Conservation (phyloP, 2,329 filamentous ascomycete genomes). For the Sporothrix euskadiensis region DNA sequence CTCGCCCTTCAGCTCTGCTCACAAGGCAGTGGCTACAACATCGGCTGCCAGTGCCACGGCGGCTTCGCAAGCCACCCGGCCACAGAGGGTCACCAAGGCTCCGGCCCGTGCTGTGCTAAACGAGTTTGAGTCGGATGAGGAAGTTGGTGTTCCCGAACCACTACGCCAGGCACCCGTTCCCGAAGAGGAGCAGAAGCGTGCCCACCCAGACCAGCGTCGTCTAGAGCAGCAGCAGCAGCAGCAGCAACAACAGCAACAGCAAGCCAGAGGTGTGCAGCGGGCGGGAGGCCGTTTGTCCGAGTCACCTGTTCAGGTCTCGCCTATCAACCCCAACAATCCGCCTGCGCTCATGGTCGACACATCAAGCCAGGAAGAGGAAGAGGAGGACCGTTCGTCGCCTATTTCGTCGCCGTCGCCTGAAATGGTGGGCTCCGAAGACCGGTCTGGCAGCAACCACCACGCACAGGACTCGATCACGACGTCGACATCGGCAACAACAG, state of each 20-base stretch:
- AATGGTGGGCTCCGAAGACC: conserved; percentile 52
- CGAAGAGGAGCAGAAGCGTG: conserved; percentile 28
- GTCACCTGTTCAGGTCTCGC: conserved; percentile 67
- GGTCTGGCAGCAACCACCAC: conserved; percentile 43
- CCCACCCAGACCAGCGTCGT: conserved; percentile 29
- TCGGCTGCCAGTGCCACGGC: conserved; percentile 42
- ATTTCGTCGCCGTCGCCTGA: conserved; percentile 66
- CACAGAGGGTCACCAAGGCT: conserved; percentile 58
- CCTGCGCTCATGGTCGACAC: conserved; percentile 70
- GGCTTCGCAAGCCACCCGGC: conserved; percentile 50
- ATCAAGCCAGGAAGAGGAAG: conserved; percentile 65
- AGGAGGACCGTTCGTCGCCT: conserved; percentile 57
- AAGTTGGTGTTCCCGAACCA: conserved; percentile 36
- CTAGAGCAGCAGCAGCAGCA: conserved; percentile 42
- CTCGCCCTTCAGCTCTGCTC: conserved; percentile 28
- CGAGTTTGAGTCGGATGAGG: conserved; percentile 65
- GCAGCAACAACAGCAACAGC: conserved; percentile 47
- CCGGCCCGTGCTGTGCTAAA: conserved; percentile 67
- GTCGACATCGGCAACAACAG: conserved; percentile 53
- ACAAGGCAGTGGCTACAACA: conserved; percentile 47
- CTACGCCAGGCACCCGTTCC: conserved; percentile 36
- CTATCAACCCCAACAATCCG: conserved; percentile 54
- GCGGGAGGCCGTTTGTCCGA: conserved; percentile 58
- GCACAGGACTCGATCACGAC: conserved; percentile 54
- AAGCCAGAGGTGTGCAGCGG: conserved; percentile 36